Evolutionary conservation across 2,329 filamentous ascomycete species (phyloP).

Genomic region (Trichoderma pleuroti): DNA sequence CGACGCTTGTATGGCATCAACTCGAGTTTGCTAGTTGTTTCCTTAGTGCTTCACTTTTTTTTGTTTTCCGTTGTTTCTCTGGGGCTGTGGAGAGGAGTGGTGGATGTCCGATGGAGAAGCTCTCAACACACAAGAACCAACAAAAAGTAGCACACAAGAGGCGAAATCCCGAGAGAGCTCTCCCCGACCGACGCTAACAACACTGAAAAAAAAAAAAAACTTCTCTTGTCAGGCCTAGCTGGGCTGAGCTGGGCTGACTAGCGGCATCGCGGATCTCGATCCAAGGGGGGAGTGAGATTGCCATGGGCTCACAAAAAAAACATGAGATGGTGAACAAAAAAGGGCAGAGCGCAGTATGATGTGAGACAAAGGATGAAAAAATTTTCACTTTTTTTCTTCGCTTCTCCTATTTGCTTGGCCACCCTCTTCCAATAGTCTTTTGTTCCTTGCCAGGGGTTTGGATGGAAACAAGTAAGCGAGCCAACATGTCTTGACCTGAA

Average conservation of each 20-base stretch:
- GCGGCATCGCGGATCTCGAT: conserved; percentile 16
- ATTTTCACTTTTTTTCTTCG: too few species aligned
- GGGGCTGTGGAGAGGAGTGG: background rate
- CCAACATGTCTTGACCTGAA: background rate
- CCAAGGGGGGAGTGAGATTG: background rate
- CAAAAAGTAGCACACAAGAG: background rate
- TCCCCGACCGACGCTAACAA: background rate
- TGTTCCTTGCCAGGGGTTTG: background rate
- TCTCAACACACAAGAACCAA: background rate
- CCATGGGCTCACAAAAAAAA: background rate
- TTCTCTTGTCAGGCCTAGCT: background rate
- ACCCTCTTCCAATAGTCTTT: background rate
- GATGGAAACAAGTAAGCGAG: background rate
- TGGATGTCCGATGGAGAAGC: background rate
- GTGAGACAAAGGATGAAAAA: background rate
- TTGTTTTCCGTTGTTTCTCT: background rate
- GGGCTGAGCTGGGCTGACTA: conserved; percentile 17
- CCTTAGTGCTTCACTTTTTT: background rate
- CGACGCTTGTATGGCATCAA: conserved; percentile 1
- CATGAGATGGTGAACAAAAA: background rate
- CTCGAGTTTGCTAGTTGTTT: background rate
- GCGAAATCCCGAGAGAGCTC: conserved; percentile 1
- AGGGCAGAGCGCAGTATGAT: background rate
- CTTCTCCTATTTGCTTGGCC: background rate
- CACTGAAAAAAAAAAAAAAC: background rate